A percentile compares a stretch with the other conserved stretches of the same genome.
These are phyloP conservation scores for Streptanthus diversifolius DNA, from an alignment of 345 rosid genomes.

Conservation along the genomic window DNA sequence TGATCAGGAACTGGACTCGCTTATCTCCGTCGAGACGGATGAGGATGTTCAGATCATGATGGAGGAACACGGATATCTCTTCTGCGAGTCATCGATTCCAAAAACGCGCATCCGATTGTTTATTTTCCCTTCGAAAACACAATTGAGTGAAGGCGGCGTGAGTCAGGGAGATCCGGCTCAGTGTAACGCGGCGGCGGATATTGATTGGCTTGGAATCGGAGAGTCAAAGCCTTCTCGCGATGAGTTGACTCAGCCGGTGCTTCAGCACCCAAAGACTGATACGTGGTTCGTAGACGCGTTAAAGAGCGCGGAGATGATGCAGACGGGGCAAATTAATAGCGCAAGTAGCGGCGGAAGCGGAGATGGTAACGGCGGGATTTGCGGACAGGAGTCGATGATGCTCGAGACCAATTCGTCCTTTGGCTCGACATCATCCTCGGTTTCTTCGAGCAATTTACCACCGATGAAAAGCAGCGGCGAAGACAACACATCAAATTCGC, in stretches of 20 bases:
- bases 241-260: slow-evolving; percentile 39
- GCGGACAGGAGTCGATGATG: slow-evolving; percentile 61
- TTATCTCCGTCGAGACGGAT: slow-evolving; percentile 54
- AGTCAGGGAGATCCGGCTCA: slow-evolving; percentile 12
- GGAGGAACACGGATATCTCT: slow-evolving; percentile 49
- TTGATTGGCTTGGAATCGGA: slow-evolving; percentile 28
- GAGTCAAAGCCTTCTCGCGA: slow-evolving; percentile 16
- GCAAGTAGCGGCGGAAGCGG: slow-evolving; percentile 33
- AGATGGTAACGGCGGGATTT: slow-evolving; percentile 36
- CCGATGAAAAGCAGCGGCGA: slow-evolving; percentile 46
- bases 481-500: slow-evolving; percentile 31
- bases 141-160: not conserved
- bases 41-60: slow-evolving; percentile 69
- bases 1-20: slow-evolving; percentile 56
- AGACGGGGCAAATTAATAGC: slow-evolving; percentile 28
- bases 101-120: slow-evolving; percentile 49
- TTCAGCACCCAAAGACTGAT: slow-evolving; percentile 69
- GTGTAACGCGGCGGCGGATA: slow-evolving; percentile 15
- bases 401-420: slow-evolving; percentile 73
- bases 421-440: slow-evolving; percentile 73
- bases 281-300: slow-evolving; percentile 76
- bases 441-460: slow-evolving; percentile 56
- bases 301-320: slow-evolving; percentile 53
- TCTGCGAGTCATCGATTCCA: slow-evolving; percentile 20
- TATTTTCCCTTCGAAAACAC: slow-evolving; percentile 40